phyloP scores from a whole-genome alignment of 2,329 filamentous ascomycete genomes.

The Alternaria hordeiaustralica region DNA sequence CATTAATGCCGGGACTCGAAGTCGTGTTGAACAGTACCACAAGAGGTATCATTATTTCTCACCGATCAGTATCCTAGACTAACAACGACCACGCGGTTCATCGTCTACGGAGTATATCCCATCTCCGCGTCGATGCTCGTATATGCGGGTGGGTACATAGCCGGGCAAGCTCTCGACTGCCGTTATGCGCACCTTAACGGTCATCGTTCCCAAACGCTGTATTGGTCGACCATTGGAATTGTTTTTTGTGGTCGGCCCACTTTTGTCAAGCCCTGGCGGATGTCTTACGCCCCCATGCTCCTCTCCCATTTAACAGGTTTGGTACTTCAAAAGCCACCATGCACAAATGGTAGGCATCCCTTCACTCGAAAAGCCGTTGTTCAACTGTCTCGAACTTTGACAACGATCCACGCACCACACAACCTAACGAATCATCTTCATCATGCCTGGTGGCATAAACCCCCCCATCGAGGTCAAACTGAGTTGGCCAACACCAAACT shows the following conservation, averaged over 20 bases:
- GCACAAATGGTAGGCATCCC: slow-evolving; percentile 30
- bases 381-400: neutral
- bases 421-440: slow-evolving; percentile 5
- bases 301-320: slow-evolving; percentile 2
- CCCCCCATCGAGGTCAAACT: slow-evolving; percentile 32
- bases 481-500: slow-evolving; percentile 36
- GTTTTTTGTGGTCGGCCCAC: slow-evolving; percentile 5
- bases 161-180: slow-evolving; percentile 2
- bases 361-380: slow-evolving; percentile 7
- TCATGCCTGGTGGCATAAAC: slow-evolving; percentile 41
- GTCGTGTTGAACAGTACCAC: neutral
- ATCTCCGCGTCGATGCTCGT: slow-evolving; percentile 5
- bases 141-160: slow-evolving; percentile 8
- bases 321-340: slow-evolving; percentile 11
- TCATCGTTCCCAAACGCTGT: neutral
- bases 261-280: slow-evolving; percentile 2
- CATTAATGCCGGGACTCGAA: neutral
- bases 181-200: slow-evolving; percentile 2
- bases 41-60: neutral
- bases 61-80: neutral
- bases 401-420: neutral
- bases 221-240: slow-evolving; percentile 2
- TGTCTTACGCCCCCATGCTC: slow-evolving; percentile 7
- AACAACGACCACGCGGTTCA: neutral
- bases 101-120: neutral